These are phyloP conservation scores for Sophora flavescens DNA, from an alignment of 306 rosid species.

Conservation along the genomic window DNA sequence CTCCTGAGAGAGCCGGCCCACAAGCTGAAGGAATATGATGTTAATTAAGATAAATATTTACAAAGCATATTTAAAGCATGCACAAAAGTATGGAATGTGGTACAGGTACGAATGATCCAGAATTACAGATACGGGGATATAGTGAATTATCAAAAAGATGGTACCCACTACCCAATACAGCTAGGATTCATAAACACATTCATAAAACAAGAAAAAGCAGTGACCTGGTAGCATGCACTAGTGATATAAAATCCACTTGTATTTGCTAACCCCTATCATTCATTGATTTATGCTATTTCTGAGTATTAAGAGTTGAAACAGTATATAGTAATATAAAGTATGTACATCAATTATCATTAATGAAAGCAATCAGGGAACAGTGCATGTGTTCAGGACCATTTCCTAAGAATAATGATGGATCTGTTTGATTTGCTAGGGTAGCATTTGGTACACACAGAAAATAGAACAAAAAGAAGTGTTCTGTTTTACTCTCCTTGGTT, in stretches of 20 bases:
- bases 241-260: constrained; percentile 26
- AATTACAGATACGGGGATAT: constrained; percentile 11
- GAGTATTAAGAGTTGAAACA: constrained; percentile 21
- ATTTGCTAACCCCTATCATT: constrained; percentile 19
- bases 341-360: not conserved
- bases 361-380: not conserved
- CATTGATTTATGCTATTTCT: constrained; percentile 7
- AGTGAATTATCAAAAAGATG: constrained; percentile 19
- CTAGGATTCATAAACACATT: constrained; percentile 21
- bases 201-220: constrained; percentile 26
- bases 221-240: constrained; percentile 8
- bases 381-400: not conserved
- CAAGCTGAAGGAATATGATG: constrained; percentile 67
- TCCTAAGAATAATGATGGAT: not conserved
- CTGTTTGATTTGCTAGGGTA: too few species aligned
- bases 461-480: too few species aligned
- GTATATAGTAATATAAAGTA: constrained; percentile 13
- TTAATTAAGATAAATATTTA: constrained; percentile 21
- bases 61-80: constrained; percentile 30
- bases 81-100: constrained; percentile 22
- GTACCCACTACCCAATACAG: not conserved
- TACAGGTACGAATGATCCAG: constrained; percentile 7
- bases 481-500: too few species aligned
- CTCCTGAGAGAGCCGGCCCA: constrained; percentile 88
- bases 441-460: too few species aligned